Evolutionary conservation across 129 eudicot species (phyloP).

Genomic region (Deinandra increscens): DNA sequence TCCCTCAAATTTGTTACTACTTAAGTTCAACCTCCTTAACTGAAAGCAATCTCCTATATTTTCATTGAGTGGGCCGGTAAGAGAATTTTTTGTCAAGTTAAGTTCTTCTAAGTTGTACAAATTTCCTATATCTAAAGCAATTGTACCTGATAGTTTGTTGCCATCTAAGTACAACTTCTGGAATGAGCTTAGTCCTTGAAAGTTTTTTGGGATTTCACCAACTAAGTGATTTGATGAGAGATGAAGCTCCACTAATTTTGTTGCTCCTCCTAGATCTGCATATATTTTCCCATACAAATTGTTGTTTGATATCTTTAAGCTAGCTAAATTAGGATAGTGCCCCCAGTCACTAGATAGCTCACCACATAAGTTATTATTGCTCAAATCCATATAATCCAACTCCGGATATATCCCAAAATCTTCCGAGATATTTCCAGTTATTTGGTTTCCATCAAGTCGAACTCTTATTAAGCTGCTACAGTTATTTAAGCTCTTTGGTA

Average conservation of each 20-base stretch:
- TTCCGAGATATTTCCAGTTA: constrained; percentile 31
- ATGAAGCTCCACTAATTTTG: constrained; percentile 15
- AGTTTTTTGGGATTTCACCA: constrained; percentile 40
- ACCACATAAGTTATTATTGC: constrained; percentile 33
- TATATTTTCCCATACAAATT: constrained; percentile 39
- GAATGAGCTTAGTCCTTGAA: constrained; percentile 20
- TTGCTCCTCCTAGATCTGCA: constrained; percentile 13
- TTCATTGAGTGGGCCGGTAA: constrained; percentile 32
- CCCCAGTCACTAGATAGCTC: constrained; percentile 44
- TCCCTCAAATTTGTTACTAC: constrained; percentile 28
- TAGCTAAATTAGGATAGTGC: constrained; percentile 18
- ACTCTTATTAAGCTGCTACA: constrained; percentile 28
- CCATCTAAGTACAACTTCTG: constrained; percentile 18
- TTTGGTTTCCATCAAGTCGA: constrained; percentile 35
- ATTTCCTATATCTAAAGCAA: constrained; percentile 33
- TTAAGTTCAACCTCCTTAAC: constrained; percentile 33
- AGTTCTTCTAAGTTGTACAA: constrained; percentile 26
- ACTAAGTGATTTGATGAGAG: constrained; percentile 33
- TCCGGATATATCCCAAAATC: constrained; percentile 42
- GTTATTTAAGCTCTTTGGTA: constrained; percentile 43
- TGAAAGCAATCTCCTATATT: constrained; percentile 25
- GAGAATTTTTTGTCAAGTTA: constrained; percentile 33
- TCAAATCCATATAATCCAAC: constrained; percentile 29
- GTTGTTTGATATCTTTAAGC: constrained; percentile 33
- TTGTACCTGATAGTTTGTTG: constrained; percentile 29